Evolutionary conservation across 176 grass and related monocot species (phyloP).

Genomic region (Leersia perrieri): DNA sequence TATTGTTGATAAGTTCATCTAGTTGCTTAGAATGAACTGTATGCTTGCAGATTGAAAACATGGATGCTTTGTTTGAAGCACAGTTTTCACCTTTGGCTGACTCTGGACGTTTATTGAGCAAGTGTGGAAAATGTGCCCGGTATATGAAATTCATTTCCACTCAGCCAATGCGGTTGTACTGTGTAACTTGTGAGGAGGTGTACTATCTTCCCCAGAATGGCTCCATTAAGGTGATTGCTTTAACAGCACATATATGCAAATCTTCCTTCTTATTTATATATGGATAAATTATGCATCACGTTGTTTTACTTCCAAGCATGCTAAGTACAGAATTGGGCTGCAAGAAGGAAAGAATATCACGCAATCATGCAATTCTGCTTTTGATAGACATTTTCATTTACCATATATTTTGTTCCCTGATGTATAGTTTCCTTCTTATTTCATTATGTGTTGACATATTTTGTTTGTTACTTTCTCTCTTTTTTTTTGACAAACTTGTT

Average conservation of each 20-base stretch:
- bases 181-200: constrained; percentile 92
- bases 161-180: constrained; percentile 82
- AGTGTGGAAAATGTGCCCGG: constrained; percentile 91
- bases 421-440: background rate
- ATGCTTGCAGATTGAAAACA: constrained; percentile 87
- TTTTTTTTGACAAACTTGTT: no score
- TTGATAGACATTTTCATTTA: constrained; percentile 11
- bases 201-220: constrained; percentile 98
- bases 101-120: constrained; percentile 85
- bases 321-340: background rate
- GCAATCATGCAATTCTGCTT: background rate
- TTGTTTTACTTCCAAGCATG: constrained; percentile 12
- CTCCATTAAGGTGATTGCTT: constrained; percentile 75
- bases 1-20: background rate
- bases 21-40: constrained; percentile 32
- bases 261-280: background rate
- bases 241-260: background rate
- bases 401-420: background rate
- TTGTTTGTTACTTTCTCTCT: background rate
- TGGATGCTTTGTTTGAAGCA: constrained; percentile 97
- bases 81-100: constrained; percentile 97
- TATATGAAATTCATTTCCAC: constrained; percentile 97
- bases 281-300: background rate
- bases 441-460: background rate
- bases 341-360: background rate